Base-by-base conservation (phyloP, 805 yeast genomes). In the Candida insectorum region DNA sequence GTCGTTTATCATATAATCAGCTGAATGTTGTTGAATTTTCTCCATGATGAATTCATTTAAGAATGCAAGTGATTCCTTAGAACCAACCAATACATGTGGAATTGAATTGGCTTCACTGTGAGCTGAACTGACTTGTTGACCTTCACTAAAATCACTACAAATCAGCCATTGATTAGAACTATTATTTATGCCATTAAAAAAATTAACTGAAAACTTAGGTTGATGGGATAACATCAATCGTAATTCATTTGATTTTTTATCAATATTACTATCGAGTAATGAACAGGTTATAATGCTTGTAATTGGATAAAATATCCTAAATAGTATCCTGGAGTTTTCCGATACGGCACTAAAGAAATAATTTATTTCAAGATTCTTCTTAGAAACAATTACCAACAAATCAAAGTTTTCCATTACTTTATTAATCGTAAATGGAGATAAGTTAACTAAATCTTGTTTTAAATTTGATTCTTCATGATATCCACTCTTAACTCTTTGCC, bases 71-170 rank as follows among this genome's bases (percentile, higher is more conserved):
- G 80, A 71, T 28, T 58, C 60, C 47, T 57, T 64, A 7, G 59
- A 53, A 1, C 91, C 93, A 16, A 75, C 79, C 24, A 83, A 57
- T 2, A 81, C 75, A 56, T 84, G 93, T 1, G 89, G 88, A 10
- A 77, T 65, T 3, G 77, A 65, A 2, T 85, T 85, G 4, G 54
- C 59, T 19, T 70, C 74, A 12, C 71, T 69, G 50, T 65, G 77
- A 0, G 93, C 91, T 37, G 70, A 72, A 34, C 76, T 77, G 5
- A 85, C 93, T 51, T 84, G 91, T 48, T 81, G 87, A 10, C 85
- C 89, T 48, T 84, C 93, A 38, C 86, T 79, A 45, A 85, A 85
- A 57, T 85, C 94, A 37, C 82, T 91, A 56, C 91, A 83, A 16
- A 82, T 79, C 1, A 85, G 79, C 89, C 89, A 81, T 47, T 78